Percentiles rank a stretch among this genome's conserved stretches.
phyloP scores from a whole-genome alignment of 345 rosid species.

The Brassica juncea region DNA sequence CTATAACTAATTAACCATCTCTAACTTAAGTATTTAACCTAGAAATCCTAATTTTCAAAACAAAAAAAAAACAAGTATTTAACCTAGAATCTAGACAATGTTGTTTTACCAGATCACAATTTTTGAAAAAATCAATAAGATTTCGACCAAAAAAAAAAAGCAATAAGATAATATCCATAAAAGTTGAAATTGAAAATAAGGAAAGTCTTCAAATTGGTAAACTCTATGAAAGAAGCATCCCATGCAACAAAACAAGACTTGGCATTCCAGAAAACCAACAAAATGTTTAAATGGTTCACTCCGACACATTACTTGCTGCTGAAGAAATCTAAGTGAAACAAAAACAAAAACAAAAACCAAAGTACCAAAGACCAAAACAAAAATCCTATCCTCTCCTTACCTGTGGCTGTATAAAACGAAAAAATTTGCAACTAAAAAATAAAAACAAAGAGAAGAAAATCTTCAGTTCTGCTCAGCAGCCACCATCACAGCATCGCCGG shows the following conservation, averaged over 20 bases:
- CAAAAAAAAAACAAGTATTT: not conserved
- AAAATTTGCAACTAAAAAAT: not conserved
- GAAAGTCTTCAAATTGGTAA: not conserved
- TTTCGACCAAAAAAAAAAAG: not conserved
- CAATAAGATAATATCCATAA: not conserved
- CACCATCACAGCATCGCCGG: conserved; percentile 22
- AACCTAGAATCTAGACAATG: not conserved
- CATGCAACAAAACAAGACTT: not conserved
- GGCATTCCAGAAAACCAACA: conserved; percentile 1
- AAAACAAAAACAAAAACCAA: not conserved
- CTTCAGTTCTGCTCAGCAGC: conserved; percentile 34
- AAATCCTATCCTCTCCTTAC: not conserved
- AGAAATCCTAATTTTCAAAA: not conserved
- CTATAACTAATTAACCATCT: not conserved
- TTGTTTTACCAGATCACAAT: not conserved
- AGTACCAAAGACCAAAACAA: not conserved
- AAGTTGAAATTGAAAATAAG: not conserved
- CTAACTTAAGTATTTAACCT: not conserved
- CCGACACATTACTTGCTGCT: conserved; percentile 1
- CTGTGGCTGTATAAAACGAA: not conserved
- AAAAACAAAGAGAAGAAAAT: conserved; percentile 4
- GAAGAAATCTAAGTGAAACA: conserved; percentile 4
- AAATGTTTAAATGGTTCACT: not conserved
- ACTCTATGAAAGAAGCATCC: not conserved
- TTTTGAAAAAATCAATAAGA: not conserved